Percentiles rank a stretch among this genome's conserved stretches.
These are phyloP conservation scores for Candida broadrunensis DNA, from an alignment of 805 yeast species.

Conservation along the genomic window DNA sequence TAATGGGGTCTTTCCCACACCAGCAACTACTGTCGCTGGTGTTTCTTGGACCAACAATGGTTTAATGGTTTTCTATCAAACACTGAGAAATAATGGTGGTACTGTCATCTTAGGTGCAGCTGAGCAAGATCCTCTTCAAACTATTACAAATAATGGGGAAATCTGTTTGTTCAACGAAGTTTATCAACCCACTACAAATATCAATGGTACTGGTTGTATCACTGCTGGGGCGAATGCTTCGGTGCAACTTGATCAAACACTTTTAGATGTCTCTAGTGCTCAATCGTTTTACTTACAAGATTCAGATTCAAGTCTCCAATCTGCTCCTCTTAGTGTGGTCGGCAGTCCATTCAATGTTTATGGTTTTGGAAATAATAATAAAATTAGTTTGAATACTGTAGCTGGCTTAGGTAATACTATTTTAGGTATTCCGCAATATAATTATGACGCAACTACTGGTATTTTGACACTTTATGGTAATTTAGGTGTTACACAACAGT, in stretches of 20 bases:
- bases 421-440: neutral
- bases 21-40: constrained; percentile 11
- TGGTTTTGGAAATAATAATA: constrained; percentile 18
- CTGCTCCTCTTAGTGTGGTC: constrained; percentile 1
- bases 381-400: constrained; percentile 3
- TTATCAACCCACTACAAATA: constrained; percentile 18
- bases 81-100: constrained; percentile 6
- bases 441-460: constrained; percentile 14
- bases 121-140: neutral
- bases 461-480: constrained; percentile 13
- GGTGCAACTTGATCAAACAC: no score
- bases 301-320: constrained; percentile 9
- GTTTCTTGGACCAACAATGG: constrained; percentile 16
- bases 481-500: constrained; percentile 6
- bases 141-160: constrained; percentile 15
- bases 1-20: constrained; percentile 9
- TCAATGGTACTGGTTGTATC: constrained; percentile 27
- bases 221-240: constrained; percentile 11
- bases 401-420: no score
- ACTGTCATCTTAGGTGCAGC: constrained; percentile 12
- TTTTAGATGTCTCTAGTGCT: constrained; percentile 5
- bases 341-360: constrained; percentile 11
- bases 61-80: constrained; percentile 13
- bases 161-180: constrained; percentile 22
- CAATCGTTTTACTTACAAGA: constrained; percentile 13